Percentiles rank a stretch among this genome's conserved stretches.
These are phyloP conservation scores for Xylaria sp. DNA, from an alignment of 2,329 filamentous ascomycete genomes.

Conservation along the genomic window DNA sequence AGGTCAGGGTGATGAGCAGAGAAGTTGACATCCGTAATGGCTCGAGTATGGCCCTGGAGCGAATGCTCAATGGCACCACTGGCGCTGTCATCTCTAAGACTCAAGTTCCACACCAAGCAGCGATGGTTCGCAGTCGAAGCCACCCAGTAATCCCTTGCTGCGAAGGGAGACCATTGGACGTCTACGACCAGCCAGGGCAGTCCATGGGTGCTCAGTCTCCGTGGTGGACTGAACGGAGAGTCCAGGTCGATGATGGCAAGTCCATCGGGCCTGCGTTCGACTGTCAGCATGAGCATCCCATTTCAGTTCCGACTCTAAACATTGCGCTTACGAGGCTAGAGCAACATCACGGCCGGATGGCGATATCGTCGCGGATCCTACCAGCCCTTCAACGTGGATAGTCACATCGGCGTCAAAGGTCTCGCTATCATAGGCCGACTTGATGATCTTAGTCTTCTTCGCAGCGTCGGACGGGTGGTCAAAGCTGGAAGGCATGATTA, in stretches of 20 bases:
- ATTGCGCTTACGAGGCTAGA: constrained; percentile 62
- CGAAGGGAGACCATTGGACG: constrained; percentile 95
- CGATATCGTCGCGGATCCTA: constrained; percentile 89
- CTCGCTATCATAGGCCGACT: constrained; percentile 73
- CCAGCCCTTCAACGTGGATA: constrained; percentile 73
- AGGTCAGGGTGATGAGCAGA: constrained; percentile 87
- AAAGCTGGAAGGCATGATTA: constrained; percentile 45
- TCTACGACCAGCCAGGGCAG: constrained; percentile 93
- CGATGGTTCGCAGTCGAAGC: constrained; percentile 93
- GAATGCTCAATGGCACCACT: constrained; percentile 76
- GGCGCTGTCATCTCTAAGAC: constrained; percentile 66
- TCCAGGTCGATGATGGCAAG: constrained; percentile 90
- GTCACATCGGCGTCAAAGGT: constrained; percentile 82
- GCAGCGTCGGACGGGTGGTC: constrained; percentile 41
- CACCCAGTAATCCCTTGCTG: constrained; percentile 84
- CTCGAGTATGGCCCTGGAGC: constrained; percentile 76
- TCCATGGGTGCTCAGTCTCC: constrained; percentile 73
- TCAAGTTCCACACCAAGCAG: constrained; percentile 89
- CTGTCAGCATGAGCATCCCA: constrained; percentile 16
- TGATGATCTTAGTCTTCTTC: constrained; percentile 55
- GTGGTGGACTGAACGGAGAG: constrained; percentile 79
- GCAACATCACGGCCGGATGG: constrained; percentile 87
- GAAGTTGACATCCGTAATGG: constrained; percentile 95
- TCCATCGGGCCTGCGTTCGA: constrained; percentile 60
- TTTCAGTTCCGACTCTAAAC: neutral